These are phyloP conservation scores for Fermentozyma sake DNA, from an alignment of 1,139 yeast species.

Conservation along the genomic window DNA sequence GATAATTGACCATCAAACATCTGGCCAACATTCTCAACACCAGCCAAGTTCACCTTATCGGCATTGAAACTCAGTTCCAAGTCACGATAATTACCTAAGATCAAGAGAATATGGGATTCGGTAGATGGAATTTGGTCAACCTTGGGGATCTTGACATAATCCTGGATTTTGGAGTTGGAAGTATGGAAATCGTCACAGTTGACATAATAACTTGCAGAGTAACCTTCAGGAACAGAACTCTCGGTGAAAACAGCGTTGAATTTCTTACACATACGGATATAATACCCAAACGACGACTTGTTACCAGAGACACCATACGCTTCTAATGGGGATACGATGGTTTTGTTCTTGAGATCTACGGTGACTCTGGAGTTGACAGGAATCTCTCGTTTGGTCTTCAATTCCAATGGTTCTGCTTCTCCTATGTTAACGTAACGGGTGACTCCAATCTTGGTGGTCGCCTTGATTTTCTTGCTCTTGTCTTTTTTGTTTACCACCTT, in stretches of 20 bases:
- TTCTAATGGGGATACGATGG: constrained; percentile 64
- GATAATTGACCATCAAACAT: constrained; percentile 64
- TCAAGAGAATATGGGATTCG: constrained; percentile 40
- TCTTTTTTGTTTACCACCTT: constrained; percentile 29
- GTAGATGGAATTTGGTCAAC: constrained; percentile 8
- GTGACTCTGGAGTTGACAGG: constrained; percentile 82
- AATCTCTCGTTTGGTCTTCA: constrained; percentile 52
- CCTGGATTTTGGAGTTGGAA: constrained; percentile 16
- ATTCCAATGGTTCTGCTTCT: constrained; percentile 48
- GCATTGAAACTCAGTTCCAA: constrained; percentile 45
- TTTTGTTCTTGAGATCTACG: constrained; percentile 57
- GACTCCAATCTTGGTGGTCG: constrained; percentile 47
- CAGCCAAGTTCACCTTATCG: constrained; percentile 46
- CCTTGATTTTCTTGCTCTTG: constrained; percentile 37
- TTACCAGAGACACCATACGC: constrained; percentile 67
- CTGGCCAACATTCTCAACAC: constrained; percentile 50
- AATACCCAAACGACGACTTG: constrained; percentile 66
- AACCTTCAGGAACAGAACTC: constrained; percentile 63
- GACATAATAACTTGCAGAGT: constrained; percentile 60
- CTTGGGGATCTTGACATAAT: constrained; percentile 10
- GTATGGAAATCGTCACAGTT: constrained; percentile 62
- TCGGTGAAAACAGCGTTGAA: constrained; percentile 71
- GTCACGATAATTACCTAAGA: constrained; percentile 63
- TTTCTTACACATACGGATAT: constrained; percentile 59
- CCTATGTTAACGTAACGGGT: constrained; percentile 82